These are phyloP conservation scores for Pythium rishiriense DNA, from an alignment of 352 stramenopile species.

Conservation along the genomic window DNA sequence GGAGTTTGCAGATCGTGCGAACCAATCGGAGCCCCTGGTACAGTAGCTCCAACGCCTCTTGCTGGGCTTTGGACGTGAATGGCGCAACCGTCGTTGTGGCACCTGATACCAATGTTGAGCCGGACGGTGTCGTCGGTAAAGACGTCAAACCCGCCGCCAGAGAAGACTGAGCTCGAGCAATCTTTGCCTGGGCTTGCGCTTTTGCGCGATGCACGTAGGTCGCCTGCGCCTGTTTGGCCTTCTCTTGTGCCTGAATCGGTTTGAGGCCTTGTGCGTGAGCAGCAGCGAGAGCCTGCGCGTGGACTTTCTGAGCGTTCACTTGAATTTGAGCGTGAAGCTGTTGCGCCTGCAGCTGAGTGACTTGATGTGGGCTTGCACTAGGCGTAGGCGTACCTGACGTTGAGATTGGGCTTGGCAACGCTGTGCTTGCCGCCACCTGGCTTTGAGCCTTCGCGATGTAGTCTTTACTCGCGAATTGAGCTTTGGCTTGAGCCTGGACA, in stretches of 20 bases:
- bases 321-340: constrained; percentile 88
- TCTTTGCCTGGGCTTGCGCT: constrained; percentile 85
- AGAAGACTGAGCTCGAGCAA: constrained; percentile 73
- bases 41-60: constrained; percentile 93
- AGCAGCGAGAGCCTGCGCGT: constrained; percentile 84
- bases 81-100: constrained; percentile 16
- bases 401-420: constrained; percentile 48
- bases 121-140: constrained; percentile 25
- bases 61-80: constrained; percentile 77
- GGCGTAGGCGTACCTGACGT: constrained; percentile 46
- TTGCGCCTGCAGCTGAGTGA: constrained; percentile 46
- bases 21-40: constrained; percentile 94
- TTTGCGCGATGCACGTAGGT: constrained; percentile 88
- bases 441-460: constrained; percentile 89
- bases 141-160: constrained; percentile 33
- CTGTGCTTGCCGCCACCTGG: constrained; percentile 63
- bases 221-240: constrained; percentile 88
- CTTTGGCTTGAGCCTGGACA: constrained; percentile 84
- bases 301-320: constrained; percentile 89
- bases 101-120: not conserved
- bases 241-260: constrained; percentile 85
- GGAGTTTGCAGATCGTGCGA: constrained; percentile 88
- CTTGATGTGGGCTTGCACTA: constrained; percentile 73
- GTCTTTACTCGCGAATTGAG: constrained; percentile 86
- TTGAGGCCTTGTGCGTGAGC: constrained; percentile 85